A percentile compares a stretch with the other conserved stretches of the same genome.
Evolutionary conservation across 2,329 filamentous ascomycete species (phyloP).

Genomic region (Aspergillus sp.): DNA sequence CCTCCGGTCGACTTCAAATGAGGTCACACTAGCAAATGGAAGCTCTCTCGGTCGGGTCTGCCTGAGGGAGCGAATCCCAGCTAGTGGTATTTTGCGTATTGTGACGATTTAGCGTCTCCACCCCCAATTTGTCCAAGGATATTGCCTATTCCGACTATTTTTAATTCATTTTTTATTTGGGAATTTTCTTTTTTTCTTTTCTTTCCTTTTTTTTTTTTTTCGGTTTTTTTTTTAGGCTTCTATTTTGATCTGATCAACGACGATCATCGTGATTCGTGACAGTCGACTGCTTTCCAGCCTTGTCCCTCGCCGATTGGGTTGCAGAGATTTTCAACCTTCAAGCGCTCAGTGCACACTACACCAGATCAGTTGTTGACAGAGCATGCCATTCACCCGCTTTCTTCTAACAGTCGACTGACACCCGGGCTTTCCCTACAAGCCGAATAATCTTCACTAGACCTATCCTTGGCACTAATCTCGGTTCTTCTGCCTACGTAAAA

Average conservation of each 20-base stretch:
- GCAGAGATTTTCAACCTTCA: neutral
- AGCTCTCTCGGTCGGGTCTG: neutral
- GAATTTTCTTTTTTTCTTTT: neutral
- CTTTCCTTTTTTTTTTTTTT: neutral
- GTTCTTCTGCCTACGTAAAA: no score
- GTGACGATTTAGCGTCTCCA: neutral
- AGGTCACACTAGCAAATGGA: neutral
- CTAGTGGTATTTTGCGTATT: neutral
- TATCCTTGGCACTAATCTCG: no score
- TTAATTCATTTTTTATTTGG: neutral
- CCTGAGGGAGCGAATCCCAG: neutral
- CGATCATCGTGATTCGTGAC: conserved; percentile 1
- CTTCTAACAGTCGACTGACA: no score
- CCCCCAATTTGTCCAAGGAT: no score
- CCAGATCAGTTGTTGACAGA: no score
- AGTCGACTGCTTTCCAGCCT: neutral
- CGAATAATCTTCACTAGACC: no score
- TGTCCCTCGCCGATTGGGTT: neutral
- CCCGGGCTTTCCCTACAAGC: no score
- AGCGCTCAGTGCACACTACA: no score
- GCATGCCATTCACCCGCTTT: no score
- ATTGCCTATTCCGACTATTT: neutral
- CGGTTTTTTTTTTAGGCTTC: neutral
- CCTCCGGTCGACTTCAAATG: neutral
- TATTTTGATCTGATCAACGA: neutral